Evolutionary conservation across 2,329 filamentous ascomycete genomes (phyloP), one percentile per base, ranked within the genome.

Genomic region (Dothideomycetes sp.): DNA sequence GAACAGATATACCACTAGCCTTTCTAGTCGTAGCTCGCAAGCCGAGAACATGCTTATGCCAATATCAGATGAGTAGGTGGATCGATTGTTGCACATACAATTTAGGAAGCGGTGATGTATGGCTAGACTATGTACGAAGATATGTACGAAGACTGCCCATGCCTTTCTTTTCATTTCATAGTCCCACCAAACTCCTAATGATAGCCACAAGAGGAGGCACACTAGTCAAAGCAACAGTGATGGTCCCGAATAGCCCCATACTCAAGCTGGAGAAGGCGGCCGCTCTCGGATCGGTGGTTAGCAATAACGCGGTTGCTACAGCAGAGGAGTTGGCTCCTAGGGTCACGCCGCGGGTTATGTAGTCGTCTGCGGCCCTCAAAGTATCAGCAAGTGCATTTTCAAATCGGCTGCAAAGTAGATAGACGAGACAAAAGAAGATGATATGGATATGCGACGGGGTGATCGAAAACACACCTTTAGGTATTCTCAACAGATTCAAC

Each of bases 271-370:
- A 73, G 37, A 78, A 57, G 14, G 75, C 73, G 1, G 74, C 75
- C 4, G 73, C 74, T 32, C 74, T 63, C 1, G 73, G 73, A 45
- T 79, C 74, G 1, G 68, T 70, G 2, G 65, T 61, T 2, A 79
- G 54, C 2, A 79, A 57, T 24, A 77, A 51, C 0, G 75, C 73
- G 3, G 75, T 78, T 1, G 66, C 73, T 30, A 79, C 72, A 4
- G 74, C 75, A 3, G 69, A 73, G 0, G 72, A 75, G 50, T 77
- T 78, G 2, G 70, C 70, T 3, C 75, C 74, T n/a, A 78, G 53
- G 1, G 73, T 73, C 3, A 79, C 72, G 8, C 75, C 75, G n/a
- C 73, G 60, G 1, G 73, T 77, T 24, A 79, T 73, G 44, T 78
- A 79, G 53, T 78, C 75, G 48, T 78, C 74, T 69, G 35, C 2